These are phyloP conservation scores for Paramecium sexaurelia DNA, from an alignment of 73 alveolate genomes.

Conservation along the genomic window DNA sequence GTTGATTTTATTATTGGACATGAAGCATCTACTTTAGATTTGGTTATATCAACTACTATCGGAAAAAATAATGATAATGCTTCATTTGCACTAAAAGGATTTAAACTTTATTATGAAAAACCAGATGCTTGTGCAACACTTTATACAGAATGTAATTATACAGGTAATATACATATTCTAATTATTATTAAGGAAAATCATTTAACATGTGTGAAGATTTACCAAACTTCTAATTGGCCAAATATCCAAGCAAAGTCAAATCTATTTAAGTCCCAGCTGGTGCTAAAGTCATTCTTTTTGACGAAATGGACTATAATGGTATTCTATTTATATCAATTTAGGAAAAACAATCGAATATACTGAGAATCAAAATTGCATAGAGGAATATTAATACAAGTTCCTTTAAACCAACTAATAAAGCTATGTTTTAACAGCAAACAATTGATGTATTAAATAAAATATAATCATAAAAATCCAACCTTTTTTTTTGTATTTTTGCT, in stretches of 20 bases:
- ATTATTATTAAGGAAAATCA: not conserved
- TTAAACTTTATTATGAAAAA: not conserved
- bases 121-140: constrained; percentile 51
- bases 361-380: not conserved
- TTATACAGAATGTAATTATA: constrained; percentile 32
- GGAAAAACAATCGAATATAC: constrained; percentile 35
- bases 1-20: constrained; percentile 44
- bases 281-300: not conserved
- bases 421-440: constrained; percentile 1
- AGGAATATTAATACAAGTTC: not conserved
- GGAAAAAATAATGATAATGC: not conserved
- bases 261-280: constrained; percentile 51
- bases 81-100: constrained; percentile 18
- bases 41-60: not conserved
- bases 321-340: not conserved
- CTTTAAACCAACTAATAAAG: constrained; percentile 8
- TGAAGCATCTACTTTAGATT: not conserved
- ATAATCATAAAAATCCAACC: constrained; percentile 12
- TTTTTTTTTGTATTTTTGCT: constrained; percentile 10
- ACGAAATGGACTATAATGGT: constrained; percentile 30
- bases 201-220: constrained; percentile 34
- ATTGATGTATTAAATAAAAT: not conserved
- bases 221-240: not conserved
- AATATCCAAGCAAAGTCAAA: constrained; percentile 21
- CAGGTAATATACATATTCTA: not conserved